phyloP scores from a whole-genome alignment of 1,284 basidiomycete species.

The Sphaerobolus stellatus region DNA sequence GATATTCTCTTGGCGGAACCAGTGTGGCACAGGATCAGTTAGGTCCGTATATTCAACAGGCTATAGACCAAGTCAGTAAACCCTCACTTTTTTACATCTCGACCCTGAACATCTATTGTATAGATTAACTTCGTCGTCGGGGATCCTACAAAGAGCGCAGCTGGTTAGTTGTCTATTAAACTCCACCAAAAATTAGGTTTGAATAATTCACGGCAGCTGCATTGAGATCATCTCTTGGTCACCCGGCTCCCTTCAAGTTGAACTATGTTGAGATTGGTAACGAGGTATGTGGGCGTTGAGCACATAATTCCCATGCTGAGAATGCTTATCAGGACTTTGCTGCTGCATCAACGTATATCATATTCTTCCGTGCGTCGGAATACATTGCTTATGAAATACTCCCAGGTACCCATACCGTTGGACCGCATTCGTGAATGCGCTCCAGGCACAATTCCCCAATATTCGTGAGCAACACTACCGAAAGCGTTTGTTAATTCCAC shows the following conservation, averaged over 20 bases:
- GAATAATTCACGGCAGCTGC: too few species aligned
- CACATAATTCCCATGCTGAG: not conserved
- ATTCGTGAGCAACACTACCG: too few species aligned
- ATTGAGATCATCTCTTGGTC: constrained; percentile 60
- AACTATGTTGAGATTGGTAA: constrained; percentile 64
- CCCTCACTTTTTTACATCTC: constrained; percentile 12
- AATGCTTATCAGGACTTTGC: constrained; percentile 19
- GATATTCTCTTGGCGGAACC: constrained; percentile 54
- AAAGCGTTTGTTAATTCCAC: constrained; percentile 14
- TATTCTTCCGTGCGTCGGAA: constrained; percentile 10
- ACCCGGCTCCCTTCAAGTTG: constrained; percentile 57
- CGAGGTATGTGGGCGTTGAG: too few species aligned
- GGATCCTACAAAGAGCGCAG: constrained; percentile 45
- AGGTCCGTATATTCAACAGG: constrained; percentile 62
- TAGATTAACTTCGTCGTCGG: constrained; percentile 74
- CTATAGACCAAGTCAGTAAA: constrained; percentile 56
- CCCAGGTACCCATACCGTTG: constrained; percentile 61
- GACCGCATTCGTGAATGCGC: constrained; percentile 62
- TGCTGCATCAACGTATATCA: constrained; percentile 16
- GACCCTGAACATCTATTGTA: constrained; percentile 6
- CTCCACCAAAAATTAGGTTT: too few species aligned
- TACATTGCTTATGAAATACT: constrained; percentile 4
- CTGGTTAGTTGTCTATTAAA: too few species aligned
- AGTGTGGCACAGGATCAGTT: constrained; percentile 54
- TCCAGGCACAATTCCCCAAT: constrained; percentile 40